Base-by-base conservation (phyloP, 2,329 filamentous ascomycete genomes). In the Pezicula carpinea region DNA sequence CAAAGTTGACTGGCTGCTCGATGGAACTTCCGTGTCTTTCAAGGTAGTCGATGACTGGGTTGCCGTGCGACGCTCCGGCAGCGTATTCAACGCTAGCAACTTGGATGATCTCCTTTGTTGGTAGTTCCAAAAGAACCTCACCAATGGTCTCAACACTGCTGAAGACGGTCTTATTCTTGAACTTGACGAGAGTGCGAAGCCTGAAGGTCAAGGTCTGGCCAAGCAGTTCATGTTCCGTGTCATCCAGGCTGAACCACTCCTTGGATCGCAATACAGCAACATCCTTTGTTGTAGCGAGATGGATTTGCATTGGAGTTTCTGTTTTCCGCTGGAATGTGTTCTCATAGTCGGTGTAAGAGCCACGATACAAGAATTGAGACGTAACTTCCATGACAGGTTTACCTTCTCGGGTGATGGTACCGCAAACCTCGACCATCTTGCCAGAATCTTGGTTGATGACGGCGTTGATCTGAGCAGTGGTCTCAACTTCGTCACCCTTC, bases 361-460 rank as follows among this genome's bases (percentile, higher is more conserved):
- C 93, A 42, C 95, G 86, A 76, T 99, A 99, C 61, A 99, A 69
- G 79, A 99, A 99, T 68, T 99, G 93, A 53, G 90, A 96, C 11
- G 91, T 97, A 22, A 99, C 93, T 65, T 99, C 90, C 93, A 99
- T 99, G 53, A 99, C 89, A 5, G 90, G 77, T 66, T 87, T 69
- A 21, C 86, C 86, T 45, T 91, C 82, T 36, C 93, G 86, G 45
- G 80, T 85, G 61, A 99, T 96, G 5, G 93, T 99, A 53, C 93
- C 93, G 62, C 91, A 96, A n/a, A 99, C 92, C 70, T 99, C 95
- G 15, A 99, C 95, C 91, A 99, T 96, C 77, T 99, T 99, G 40
- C 93, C 93, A 50, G 93, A 90, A 13, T 96, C 90, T 68, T 99
- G 91, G 73, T 97, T 99, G 74, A 99, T 86, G 61, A 99, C 90